phyloP scores from a whole-genome alignment of 129 eudicot species.

The Flaveria sonorensis region DNA sequence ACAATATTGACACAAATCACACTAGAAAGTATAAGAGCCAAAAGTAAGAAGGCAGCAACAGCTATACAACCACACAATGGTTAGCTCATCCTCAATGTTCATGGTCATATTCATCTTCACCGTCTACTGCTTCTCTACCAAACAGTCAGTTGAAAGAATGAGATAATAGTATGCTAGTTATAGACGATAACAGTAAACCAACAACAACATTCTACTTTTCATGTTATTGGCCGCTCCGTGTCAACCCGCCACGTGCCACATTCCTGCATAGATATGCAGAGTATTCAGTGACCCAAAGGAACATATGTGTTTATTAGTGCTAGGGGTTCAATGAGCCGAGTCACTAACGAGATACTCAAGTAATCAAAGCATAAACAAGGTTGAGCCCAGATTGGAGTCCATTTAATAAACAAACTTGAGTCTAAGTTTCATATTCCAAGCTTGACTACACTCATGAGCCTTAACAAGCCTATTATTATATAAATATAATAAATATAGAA shows the following conservation, averaged over 20 bases:
- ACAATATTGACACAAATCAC: slow-evolving; percentile 27
- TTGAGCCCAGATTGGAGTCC: not conserved
- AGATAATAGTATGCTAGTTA: slow-evolving; percentile 25
- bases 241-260: slow-evolving; percentile 58
- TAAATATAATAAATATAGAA: too few relatives aligned
- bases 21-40: slow-evolving; percentile 27
- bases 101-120: slow-evolving; percentile 14
- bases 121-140: slow-evolving; percentile 23
- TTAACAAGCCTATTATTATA: too few relatives aligned
- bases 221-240: slow-evolving; percentile 68
- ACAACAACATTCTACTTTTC: slow-evolving; percentile 20
- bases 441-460: not conserved
- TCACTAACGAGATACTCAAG: too few relatives aligned
- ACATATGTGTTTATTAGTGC: not conserved
- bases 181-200: slow-evolving; percentile 19
- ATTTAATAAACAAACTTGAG: not conserved
- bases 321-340: not conserved
- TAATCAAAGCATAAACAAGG: not conserved
- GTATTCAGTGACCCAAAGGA: not conserved
- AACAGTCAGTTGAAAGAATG: slow-evolving; percentile 30
- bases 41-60: slow-evolving; percentile 34
- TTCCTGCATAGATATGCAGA: slow-evolving; percentile 51
- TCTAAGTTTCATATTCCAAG: not conserved
- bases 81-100: slow-evolving; percentile 30
- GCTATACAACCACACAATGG: slow-evolving; percentile 41